A percentile compares a stretch with the other conserved stretches of the same genome.
Evolutionary conservation across 2,329 filamentous ascomycete genomes (phyloP).

Genomic region (Clonostachys rosea): DNA sequence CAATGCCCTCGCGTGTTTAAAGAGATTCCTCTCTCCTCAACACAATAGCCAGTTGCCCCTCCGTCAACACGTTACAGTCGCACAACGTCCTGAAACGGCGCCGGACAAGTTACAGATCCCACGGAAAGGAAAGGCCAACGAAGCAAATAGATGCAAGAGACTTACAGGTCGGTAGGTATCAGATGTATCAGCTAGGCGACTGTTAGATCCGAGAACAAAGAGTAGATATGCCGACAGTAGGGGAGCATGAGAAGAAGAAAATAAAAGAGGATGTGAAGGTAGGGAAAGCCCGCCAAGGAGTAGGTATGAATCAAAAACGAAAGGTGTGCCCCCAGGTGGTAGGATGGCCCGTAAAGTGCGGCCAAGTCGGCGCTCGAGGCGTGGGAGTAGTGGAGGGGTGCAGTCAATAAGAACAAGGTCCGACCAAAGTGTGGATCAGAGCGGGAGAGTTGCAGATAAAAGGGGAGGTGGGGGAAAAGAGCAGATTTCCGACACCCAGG

Average conservation of each 20-base stretch:
- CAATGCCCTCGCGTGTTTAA: not conserved
- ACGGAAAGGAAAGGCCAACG: too few species aligned
- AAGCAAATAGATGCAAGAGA: not conserved
- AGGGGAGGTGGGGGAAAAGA: slow-evolving; percentile 25
- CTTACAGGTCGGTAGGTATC: slow-evolving; percentile 1
- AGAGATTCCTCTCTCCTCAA: not conserved
- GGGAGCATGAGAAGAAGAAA: not conserved
- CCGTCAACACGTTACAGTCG: too few species aligned
- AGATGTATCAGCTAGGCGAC: not conserved
- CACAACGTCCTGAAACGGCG: too few species aligned
- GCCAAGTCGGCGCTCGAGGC: too few species aligned
- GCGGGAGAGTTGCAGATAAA: slow-evolving; percentile 40
- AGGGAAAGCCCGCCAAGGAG: not conserved
- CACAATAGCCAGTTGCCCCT: not conserved
- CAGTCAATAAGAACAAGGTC: slow-evolving; percentile 19
- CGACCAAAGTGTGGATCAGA: slow-evolving; percentile 33
- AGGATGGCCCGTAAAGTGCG: too few species aligned
- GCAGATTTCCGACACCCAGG: slow-evolving; percentile 13
- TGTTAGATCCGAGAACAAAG: not conserved
- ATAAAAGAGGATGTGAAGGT: not conserved
- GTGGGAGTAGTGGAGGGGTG: slow-evolving; percentile 26
- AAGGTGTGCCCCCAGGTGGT: too few species aligned
- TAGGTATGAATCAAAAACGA: too few species aligned
- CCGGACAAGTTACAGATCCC: too few species aligned
- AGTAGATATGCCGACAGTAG: not conserved